Conservation (phyloP, 2,329 filamentous ascomycete species). For the Bimuria novae-zelandiae region DNA sequence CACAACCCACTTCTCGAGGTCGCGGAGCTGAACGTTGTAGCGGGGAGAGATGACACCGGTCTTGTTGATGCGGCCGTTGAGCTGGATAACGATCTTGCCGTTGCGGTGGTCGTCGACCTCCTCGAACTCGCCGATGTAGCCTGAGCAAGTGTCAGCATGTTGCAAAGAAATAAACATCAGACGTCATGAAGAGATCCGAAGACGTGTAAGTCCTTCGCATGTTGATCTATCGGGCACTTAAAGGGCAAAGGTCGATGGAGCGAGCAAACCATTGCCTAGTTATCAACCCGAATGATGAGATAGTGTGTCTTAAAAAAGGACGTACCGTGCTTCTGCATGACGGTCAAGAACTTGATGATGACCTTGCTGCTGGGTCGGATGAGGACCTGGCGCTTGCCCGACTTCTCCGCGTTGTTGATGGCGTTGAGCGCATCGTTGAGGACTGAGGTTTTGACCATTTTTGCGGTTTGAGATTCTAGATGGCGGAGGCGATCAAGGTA, state of each 20-base stretch:
- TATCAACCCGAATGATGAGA: conserved; percentile 98
- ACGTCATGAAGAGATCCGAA: conserved; percentile 75
- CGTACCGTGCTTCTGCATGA: conserved; percentile 99
- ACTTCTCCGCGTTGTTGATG: conserved; percentile 99
- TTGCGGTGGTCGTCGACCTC: conserved; percentile 99
- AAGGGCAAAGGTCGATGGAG: conserved; percentile 93
- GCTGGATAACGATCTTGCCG: conserved; percentile 99
- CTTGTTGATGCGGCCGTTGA: conserved; percentile 95
- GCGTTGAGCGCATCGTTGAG: conserved; percentile 97
- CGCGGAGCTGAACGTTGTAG: conserved; percentile 97
- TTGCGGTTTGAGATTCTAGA: conserved; percentile 87
- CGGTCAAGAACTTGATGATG: conserved; percentile 99
- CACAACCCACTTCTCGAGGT: conserved; percentile 99
- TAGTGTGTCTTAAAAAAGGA: conserved; percentile 15
- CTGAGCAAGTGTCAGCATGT: conserved; percentile 75
- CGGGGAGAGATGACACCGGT: conserved; percentile 98
- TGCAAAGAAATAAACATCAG: conserved; percentile 92
- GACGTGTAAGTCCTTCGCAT: conserved; percentile 96
- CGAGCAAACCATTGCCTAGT: conserved; percentile 93
- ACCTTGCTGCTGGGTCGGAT: conserved; percentile 99
- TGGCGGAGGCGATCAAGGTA: conserved; percentile 66
- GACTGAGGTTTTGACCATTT: conserved; percentile 99
- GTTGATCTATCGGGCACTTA: conserved; percentile 99
- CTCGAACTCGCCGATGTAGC: conserved; percentile 99
- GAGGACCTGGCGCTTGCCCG: conserved; percentile 98